Evolutionary conservation across 2,329 filamentous ascomycete genomes (phyloP).

Genomic region (Colletotrichum ledebouriae): DNA sequence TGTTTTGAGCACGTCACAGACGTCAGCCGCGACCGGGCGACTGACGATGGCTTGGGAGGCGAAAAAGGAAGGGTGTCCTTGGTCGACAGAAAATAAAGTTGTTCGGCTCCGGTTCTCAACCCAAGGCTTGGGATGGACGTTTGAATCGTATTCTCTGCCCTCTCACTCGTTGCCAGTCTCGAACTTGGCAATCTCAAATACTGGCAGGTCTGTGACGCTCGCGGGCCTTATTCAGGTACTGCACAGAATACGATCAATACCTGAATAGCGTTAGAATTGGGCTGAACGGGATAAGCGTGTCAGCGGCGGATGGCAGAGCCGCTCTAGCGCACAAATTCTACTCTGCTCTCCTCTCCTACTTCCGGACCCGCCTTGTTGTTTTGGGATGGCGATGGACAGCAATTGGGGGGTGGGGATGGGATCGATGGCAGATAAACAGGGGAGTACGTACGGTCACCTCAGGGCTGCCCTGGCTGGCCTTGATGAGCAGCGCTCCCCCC

Average conservation of each 20-base stretch:
- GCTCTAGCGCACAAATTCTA: slow-evolving; percentile 39
- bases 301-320: slow-evolving; percentile 39
- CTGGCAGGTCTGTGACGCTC: slow-evolving; percentile 29
- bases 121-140: slow-evolving; percentile 31
- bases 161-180: slow-evolving; percentile 32
- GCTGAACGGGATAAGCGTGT: slow-evolving; percentile 40
- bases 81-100: slow-evolving; percentile 7
- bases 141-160: slow-evolving; percentile 34
- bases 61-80: slow-evolving; percentile 13
- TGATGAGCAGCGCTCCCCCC: neutral
- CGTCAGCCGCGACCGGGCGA: slow-evolving; percentile 36
- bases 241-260: slow-evolving; percentile 31
- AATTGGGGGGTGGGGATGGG: slow-evolving; percentile 21
- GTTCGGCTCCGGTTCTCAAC: slow-evolving; percentile 28
- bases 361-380: slow-evolving; percentile 35
- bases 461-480: slow-evolving; percentile 27
- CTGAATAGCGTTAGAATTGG: slow-evolving; percentile 36
- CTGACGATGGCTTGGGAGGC: slow-evolving; percentile 22
- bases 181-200: slow-evolving; percentile 35
- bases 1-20: slow-evolving; percentile 38
- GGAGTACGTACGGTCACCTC: slow-evolving; percentile 24
- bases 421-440: slow-evolving; percentile 27
- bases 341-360: slow-evolving; percentile 16
- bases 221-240: slow-evolving; percentile 37
- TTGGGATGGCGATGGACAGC: slow-evolving; percentile 30